A percentile compares a stretch with the other conserved stretches of the same genome.
Evolutionary conservation across 805 yeast genomes (phyloP).

Genomic region (Candida lessepsii): DNA sequence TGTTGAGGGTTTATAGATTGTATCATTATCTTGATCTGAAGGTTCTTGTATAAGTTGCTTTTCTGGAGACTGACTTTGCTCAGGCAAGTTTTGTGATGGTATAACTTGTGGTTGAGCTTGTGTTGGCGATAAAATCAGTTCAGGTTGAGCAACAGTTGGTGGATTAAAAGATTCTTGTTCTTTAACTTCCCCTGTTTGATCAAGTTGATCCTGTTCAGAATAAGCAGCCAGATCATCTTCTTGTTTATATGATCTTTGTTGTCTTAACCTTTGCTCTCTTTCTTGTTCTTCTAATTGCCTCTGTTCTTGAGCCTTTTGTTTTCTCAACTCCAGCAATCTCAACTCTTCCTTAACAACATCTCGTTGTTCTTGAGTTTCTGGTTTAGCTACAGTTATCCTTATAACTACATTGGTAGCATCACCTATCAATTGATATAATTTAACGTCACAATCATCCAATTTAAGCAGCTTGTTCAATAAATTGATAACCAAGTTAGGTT

Average conservation of each 20-base stretch:
- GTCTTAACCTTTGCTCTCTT: slow-evolving; percentile 3
- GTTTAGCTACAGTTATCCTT: slow-evolving; percentile 21
- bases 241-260: no score
- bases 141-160: no score
- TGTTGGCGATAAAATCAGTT: no score
- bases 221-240: no score
- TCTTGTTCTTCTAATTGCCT: slow-evolving; percentile 9
- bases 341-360: slow-evolving; percentile 20
- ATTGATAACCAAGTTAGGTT: slow-evolving; percentile 4
- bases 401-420: slow-evolving; percentile 23
- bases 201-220: no score
- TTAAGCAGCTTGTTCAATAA: slow-evolving; percentile 9
- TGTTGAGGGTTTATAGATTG: slow-evolving; percentile 14
- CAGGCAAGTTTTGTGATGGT: slow-evolving; percentile 1
- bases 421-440: slow-evolving; percentile 18
- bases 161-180: no score
- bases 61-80: no score
- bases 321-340: slow-evolving; percentile 15
- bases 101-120: neutral
- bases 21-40: slow-evolving; percentile 4
- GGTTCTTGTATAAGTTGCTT: no score
- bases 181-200: no score
- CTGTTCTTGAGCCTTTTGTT: slow-evolving; percentile 10
- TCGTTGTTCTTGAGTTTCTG: slow-evolving; percentile 23
- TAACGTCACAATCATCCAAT: neutral